Evolutionary conservation across 2,329 filamentous ascomycete species (phyloP), one percentile per base, ranked within the genome.

Genomic region (Allantophomopsis lycopodina): DNA sequence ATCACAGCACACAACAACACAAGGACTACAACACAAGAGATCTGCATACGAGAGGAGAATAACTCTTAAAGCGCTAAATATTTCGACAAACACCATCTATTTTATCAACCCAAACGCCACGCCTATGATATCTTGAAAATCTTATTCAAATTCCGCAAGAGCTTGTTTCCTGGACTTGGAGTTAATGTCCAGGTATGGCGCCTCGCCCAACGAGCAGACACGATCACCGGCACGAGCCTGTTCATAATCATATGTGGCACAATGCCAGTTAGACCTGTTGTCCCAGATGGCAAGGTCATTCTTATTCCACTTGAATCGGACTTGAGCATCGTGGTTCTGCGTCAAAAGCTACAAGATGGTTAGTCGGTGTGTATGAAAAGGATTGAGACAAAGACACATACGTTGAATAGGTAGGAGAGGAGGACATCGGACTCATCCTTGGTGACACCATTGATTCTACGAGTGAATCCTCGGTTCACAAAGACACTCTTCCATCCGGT

Each of bases 271-370:
- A 21, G 57, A 65, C 38, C 66, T 57, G 49, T 82, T 82, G 49
- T 83, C 78, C 78, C 78, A 83, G 46, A 83, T 76, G 7, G 73
- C 69, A 11, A 67, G 50, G 46, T 73, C 68, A 40, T 71, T 69
- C 51, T 64, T 60, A 41, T 57, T 58, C 69, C 69, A 73, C 42
- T 62, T 60, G 48, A 68, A 73, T 5, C 71, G 61, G 11, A 75
- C 69, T 50, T 75, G 71, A 1, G 67, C 60, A 48, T 76, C 72
- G 43, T 75, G 71, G 49, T 75, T 75, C 50, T 69, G 60, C 10
- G 63, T 63, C 13, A 68, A 57, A 13, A 69, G 50, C 23, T 28
- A 10, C 23, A 28, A 28, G 7, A 28, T 28, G 7, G 23, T 28
- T 12, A 28, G 23, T 28, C 10, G 23, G 23, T 3, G 3, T 28